Base-by-base conservation (phyloP, 208 protist species). In the Trypanosoma brucei region DNA sequence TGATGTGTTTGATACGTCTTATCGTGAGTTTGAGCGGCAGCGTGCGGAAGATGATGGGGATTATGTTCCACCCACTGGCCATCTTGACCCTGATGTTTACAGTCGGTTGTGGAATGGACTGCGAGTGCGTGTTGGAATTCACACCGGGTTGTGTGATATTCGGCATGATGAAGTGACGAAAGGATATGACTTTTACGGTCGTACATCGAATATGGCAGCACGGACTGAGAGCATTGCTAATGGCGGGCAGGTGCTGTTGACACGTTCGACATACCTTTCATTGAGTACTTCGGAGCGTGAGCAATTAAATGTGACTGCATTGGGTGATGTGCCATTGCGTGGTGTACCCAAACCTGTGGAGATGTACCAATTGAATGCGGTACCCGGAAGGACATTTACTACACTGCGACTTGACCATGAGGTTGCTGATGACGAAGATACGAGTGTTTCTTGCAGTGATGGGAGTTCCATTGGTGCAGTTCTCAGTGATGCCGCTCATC, bases 21-120 rank as follows among this genome's bases (percentile, higher is more conserved):
- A 54, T n/a, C 50, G 50, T n/a, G 50, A 54, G 50, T 54, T 54
- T 31, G 50, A 54, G 50, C 11, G 83, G 81, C 67, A 62, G 63
- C 46, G 7, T 37, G 51, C 36, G 30, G 54, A 48, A 11, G 67
- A 63, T 31, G 54, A 58, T 33, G 54, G 4, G 54, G 54, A 58
- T 6, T 63, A 72, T 38, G 39, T 33, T 30, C 58, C 72, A 31
- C 76, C 59, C 51, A 70, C 72, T 4, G 68, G 70, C 49, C 36
- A 59, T 13, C 65, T 83, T 44, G 52, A 58, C 40, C 52, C 45
- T 6, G 55, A 68, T 33, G 76, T 68, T 50, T 83, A 82, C 72
- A 35, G 14, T 3, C 36, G 13, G n/a, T 46, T 76, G 55, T 85
- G 75, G 72, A 40, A 55, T 64, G 50, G 50, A n/a, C n/a, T 54